These are phyloP conservation scores for Trichoderma breve DNA, from an alignment of 2,329 filamentous ascomycete genomes.

Conservation along the genomic window DNA sequence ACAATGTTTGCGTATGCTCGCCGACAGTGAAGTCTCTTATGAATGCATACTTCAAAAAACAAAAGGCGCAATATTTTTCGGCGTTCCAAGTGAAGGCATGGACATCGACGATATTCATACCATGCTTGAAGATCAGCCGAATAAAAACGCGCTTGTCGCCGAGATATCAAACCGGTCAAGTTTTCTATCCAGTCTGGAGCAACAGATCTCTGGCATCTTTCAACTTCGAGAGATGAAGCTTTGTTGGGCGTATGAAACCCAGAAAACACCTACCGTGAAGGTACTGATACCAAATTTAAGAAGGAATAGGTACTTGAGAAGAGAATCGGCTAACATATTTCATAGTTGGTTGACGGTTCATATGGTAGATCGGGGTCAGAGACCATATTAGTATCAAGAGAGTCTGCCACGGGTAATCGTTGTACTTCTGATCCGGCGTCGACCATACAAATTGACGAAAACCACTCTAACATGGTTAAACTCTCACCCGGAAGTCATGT, in stretches of 20 bases:
- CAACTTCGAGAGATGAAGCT: neutral
- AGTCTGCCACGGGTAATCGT: neutral
- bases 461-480: too few relatives aligned
- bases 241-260: constrained; percentile 10
- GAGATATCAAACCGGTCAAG: neutral
- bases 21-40: neutral
- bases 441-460: too few relatives aligned
- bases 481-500: too few relatives aligned
- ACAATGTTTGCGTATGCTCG: neutral
- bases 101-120: neutral
- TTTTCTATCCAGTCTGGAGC: neutral
- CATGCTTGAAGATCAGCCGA: constrained; percentile 1
- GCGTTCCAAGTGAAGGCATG: neutral
- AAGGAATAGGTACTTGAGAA: too few relatives aligned
- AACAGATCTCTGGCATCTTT: neutral
- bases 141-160: neutral
- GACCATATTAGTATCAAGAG: neutral
- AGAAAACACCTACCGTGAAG: neutral
- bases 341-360: neutral
- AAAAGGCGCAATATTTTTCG: neutral
- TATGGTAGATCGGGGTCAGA: neutral
- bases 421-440: too few relatives aligned
- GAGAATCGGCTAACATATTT: neutral
- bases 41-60: neutral
- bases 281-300: neutral